These are phyloP conservation scores for Vitis hybrid DNA, from an alignment of 177 flowering plant species.

Conservation along the genomic window DNA sequence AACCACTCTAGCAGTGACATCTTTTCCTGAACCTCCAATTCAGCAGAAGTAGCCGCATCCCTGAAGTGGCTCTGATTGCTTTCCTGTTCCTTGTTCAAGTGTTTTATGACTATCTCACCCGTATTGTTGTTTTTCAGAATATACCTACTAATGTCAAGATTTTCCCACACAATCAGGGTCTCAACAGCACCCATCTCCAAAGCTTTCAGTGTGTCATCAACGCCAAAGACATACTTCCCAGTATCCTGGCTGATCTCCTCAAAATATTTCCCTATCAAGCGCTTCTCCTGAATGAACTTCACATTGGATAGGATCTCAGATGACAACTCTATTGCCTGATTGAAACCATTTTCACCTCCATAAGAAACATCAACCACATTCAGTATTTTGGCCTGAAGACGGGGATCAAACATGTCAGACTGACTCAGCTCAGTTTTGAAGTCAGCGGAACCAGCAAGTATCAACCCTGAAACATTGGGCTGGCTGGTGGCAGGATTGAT, in stretches of 20 bases:
- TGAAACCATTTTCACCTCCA: slow-evolving; percentile 20
- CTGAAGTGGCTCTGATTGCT: slow-evolving; percentile 9
- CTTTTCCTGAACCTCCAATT: slow-evolving; percentile 19
- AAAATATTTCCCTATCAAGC: slow-evolving; percentile 16
- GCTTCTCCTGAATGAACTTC: slow-evolving; percentile 21
- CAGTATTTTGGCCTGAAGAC: slow-evolving; percentile 17
- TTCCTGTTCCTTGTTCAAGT: slow-evolving; percentile 20
- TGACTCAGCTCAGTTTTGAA: slow-evolving; percentile 22
- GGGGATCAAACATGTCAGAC: slow-evolving; percentile 20
- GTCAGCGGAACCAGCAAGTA: slow-evolving; percentile 22
- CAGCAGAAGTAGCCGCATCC: slow-evolving; percentile 3
- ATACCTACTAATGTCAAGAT: slow-evolving; percentile 17
- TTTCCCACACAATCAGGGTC: slow-evolving; percentile 21
- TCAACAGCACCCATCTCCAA: slow-evolving; percentile 20
- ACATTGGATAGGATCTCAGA: slow-evolving; percentile 17
- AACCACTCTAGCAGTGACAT: slow-evolving; percentile 18
- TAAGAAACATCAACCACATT: slow-evolving; percentile 20
- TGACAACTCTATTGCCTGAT: slow-evolving; percentile 18
- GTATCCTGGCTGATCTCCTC: slow-evolving; percentile 23
- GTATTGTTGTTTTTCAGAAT: slow-evolving; percentile 12
- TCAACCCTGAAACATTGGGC: slow-evolving; percentile 19
- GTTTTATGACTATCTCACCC: slow-evolving; percentile 13
- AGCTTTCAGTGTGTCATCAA: slow-evolving; percentile 19
- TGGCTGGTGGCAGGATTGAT: slow-evolving; percentile 19
- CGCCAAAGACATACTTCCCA: slow-evolving; percentile 20